Evolutionary conservation across 129 eudicot species (phyloP), one percentile per base, ranked within the genome.

Genomic region (Oenanthe sinensis): DNA sequence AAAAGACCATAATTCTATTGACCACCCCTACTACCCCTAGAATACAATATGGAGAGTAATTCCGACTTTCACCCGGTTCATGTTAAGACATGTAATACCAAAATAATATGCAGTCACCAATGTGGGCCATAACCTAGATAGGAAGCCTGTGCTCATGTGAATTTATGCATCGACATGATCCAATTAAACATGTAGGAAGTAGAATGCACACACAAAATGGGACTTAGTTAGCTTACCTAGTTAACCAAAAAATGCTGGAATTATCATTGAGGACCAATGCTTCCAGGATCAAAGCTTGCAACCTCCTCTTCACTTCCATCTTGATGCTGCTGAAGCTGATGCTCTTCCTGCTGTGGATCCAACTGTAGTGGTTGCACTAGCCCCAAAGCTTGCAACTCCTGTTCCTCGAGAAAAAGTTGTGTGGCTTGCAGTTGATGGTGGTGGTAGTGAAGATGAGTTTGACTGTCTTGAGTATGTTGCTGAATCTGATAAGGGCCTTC

Each of bases 241-340:
- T 60, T 24, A 67, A 67, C 19, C 72, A 67, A 30, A 67, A 67
- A 13, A 30, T 15, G 68, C 1, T 60, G 33, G 15, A n/a, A 60
- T 60, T 60, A 24, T 67, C 82, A 75, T 2, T 79, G 76, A 39
- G 83, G 85, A 77, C 77, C 80, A 30, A 43, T 63, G 76, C 83
- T 72, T 58, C 13, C 30, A 58, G 85, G 87, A 77, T 70, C 82
- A 40, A 48, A 54, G 76, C 84, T 72, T 75, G 79, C 70, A 28
- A 83, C 84, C 75, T 86, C 87, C 26, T 67, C 72, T 67, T 86
- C 86, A 15, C 86, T 80, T 45, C 79, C 86, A 19, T 80, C 80
- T 67, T 87, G 76, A 36, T 79, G 82, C 72, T 67, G 42, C 19
- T 30, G 10, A 19, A 55, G 22, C 46, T 80, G 83, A 10, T 72